Percentiles rank a stretch among this genome's conserved stretches.
Conservation (phyloP, 1,284 basidiomycete species). For the Boletellus dicymbophilus region DNA sequence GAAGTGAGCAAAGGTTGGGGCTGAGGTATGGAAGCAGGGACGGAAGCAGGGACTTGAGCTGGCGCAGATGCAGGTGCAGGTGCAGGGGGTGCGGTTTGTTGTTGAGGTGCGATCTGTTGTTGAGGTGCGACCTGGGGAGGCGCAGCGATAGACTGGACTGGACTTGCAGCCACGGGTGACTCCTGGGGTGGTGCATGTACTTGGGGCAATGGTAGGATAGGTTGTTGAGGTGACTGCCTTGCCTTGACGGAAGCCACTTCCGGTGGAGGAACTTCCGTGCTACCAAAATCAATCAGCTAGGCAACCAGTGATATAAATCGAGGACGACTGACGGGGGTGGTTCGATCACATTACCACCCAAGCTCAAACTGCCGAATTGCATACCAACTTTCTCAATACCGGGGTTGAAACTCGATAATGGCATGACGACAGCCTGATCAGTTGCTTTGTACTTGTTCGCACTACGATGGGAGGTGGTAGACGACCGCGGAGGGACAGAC, state of each 20-base stretch:
- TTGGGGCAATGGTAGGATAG: conserved; percentile 31
- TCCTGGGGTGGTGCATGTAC: conserved; percentile 24
- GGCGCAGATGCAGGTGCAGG: conserved; percentile 14
- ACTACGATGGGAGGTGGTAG: conserved; percentile 51
- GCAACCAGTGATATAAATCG: not conserved
- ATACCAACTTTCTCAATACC: conserved; percentile 75
- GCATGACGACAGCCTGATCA: conserved; percentile 78
- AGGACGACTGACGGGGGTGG: conserved; percentile 43
- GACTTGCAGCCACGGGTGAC: conserved; percentile 32
- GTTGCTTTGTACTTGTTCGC: conserved; percentile 65
- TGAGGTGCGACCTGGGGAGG: conserved; percentile 35
- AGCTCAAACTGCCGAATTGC: conserved; percentile 80
- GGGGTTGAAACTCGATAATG: conserved; percentile 55
- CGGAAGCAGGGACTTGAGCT: conserved; percentile 23
- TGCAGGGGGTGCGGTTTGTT: not conserved
- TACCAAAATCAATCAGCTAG: conserved; percentile 13
- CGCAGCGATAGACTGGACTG: conserved; percentile 37
- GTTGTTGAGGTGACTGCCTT: conserved; percentile 46
- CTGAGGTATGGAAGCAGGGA: conserved; percentile 40
- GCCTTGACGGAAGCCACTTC: conserved; percentile 47
- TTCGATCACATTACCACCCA: conserved; percentile 65
- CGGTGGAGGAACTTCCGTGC: conserved; percentile 22
- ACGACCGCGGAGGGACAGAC: conserved; percentile 44
- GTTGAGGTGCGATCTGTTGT: conserved; percentile 24
- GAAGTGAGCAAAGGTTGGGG: conserved; percentile 41